These are phyloP conservation scores for Ottelia alismoides DNA, from an alignment of 106 monocot genomes.

Conservation along the genomic window DNA sequence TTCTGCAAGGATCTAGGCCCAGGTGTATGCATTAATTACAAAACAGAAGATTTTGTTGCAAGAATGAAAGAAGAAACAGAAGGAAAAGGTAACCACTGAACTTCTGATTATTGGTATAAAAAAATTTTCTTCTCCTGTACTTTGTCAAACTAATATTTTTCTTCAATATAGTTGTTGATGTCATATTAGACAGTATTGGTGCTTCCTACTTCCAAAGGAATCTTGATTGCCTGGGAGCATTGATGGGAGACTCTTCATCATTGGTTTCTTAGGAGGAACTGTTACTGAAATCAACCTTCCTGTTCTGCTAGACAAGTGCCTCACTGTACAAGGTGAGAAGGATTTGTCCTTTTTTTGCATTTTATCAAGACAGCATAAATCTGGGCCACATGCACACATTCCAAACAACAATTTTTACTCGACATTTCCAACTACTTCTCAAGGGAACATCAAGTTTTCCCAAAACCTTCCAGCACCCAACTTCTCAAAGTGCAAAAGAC, in stretches of 20 bases:
- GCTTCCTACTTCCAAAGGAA: conserved; percentile 74
- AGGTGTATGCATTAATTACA: conserved; percentile 95
- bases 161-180: conserved; percentile 84
- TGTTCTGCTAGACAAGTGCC: conserved; percentile 44
- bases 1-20: conserved; percentile 80
- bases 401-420: too few relatives aligned
- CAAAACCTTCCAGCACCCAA: too few relatives aligned
- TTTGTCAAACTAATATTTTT: too few relatives aligned
- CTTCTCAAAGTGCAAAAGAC: too few relatives aligned
- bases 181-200: conserved; percentile 86
- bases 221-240: conserved; percentile 55
- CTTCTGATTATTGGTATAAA: not conserved
- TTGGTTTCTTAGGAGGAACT: conserved; percentile 77
- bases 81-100: conserved; percentile 48
- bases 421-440: too few relatives aligned
- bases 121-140: not conserved
- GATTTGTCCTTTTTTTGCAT: not conserved
- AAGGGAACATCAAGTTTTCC: too few relatives aligned
- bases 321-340: conserved; percentile 86
- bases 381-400: too few relatives aligned
- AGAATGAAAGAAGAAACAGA: conserved; percentile 86
- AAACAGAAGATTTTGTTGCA: conserved; percentile 88
- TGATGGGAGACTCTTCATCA: conserved; percentile 90
- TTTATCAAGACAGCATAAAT: not conserved
- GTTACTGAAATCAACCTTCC: conserved; percentile 47